phyloP scores from a whole-genome alignment of 371 early-diverging fungal genomes.

The Mucor indicus region DNA sequence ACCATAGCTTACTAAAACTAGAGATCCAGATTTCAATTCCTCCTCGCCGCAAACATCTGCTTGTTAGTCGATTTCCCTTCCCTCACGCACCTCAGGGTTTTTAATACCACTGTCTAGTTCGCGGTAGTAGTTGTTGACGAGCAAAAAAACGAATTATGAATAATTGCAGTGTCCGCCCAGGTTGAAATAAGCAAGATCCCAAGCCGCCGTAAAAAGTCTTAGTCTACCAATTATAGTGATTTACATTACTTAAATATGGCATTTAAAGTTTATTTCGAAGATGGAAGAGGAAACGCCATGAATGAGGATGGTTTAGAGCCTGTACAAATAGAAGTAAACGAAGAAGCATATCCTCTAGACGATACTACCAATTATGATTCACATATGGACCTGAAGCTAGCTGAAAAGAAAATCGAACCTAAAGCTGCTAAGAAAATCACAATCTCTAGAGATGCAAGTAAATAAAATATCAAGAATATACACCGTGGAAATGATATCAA shows the following conservation, averaged over 20 bases:
- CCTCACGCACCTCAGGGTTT: no score
- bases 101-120: no score
- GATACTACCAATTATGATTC: constrained; percentile 11
- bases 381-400: constrained; percentile 9
- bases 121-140: no score
- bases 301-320: constrained; percentile 10
- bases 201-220: no score
- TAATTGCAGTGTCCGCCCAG: no score
- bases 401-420: background rate
- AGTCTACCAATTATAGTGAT: no score
- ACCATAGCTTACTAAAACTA: no score
- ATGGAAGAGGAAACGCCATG: constrained; percentile 9
- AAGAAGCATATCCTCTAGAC: constrained; percentile 5
- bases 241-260: background rate
- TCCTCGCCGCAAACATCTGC: no score
- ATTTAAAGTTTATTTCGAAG: constrained; percentile 6
- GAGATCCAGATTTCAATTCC: no score
- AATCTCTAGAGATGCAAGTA: background rate
- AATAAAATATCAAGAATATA: constrained; percentile 6
- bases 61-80: no score
- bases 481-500: constrained; percentile 8
- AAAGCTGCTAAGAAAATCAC: background rate
- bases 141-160: no score
- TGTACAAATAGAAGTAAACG: constrained; percentile 11
- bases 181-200: no score